These are phyloP conservation scores for Salix dunnii DNA, from an alignment of 345 rosid species.

Conservation along the genomic window DNA sequence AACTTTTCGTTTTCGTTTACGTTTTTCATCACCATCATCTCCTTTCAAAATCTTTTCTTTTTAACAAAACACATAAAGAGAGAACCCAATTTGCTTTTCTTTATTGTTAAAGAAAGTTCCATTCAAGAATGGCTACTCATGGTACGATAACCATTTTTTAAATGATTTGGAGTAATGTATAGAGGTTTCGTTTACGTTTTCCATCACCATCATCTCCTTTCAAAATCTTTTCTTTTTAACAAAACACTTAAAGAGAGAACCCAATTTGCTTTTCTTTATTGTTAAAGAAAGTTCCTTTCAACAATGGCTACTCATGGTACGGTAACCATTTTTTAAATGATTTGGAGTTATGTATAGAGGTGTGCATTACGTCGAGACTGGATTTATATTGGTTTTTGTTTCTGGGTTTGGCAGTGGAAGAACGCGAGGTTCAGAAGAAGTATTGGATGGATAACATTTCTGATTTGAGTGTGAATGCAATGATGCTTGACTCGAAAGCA, in stretches of 20 bases:
- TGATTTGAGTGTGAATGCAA: conserved; percentile 73
- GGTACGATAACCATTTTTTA: conserved; percentile 22
- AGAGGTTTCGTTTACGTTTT: background rate
- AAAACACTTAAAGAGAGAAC: background rate
- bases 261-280: background rate
- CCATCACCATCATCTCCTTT: background rate
- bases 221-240: background rate
- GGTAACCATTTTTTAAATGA: background rate
- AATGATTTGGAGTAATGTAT: background rate
- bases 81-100: background rate
- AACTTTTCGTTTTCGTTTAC: background rate
- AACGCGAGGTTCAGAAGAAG: conserved; percentile 69
- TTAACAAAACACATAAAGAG: background rate
- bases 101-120: background rate
- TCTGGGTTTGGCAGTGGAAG: conserved; percentile 42
- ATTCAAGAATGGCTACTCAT: conserved; percentile 42
- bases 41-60: background rate
- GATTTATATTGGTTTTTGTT: background rate
- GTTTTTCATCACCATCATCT: background rate
- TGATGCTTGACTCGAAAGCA: conserved; percentile 97
- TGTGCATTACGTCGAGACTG: background rate
- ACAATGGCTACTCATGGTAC: conserved; percentile 54
- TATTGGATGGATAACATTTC: conserved; percentile 82
- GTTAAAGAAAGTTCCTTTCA: background rate
- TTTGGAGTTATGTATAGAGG: background rate